Percentiles rank a stretch among this genome's conserved stretches.
Evolutionary conservation across 106 monocot species (phyloP).

Genomic region (Allium cepa): DNA sequence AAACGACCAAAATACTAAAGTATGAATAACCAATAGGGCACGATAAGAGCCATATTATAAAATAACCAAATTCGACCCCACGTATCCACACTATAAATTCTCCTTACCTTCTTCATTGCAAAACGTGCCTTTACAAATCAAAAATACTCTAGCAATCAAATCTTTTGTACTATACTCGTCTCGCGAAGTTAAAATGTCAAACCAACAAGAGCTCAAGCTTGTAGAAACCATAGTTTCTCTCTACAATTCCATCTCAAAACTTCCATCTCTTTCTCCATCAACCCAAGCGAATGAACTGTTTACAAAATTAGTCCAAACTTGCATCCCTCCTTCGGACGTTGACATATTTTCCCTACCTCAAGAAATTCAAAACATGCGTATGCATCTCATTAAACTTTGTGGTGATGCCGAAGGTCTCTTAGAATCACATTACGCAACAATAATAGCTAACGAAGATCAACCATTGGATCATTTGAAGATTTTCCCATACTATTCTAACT

Average conservation of each 20-base stretch:
- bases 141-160: background rate
- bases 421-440: constrained; percentile 56
- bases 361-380: constrained; percentile 32
- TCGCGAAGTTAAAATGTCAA: background rate
- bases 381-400: constrained; percentile 62
- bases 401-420: constrained; percentile 58
- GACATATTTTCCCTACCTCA: constrained; percentile 39
- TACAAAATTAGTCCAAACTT: constrained; percentile 60
- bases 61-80: too few relatives aligned
- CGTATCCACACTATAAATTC: too few relatives aligned
- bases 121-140: background rate
- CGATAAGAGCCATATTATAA: too few relatives aligned
- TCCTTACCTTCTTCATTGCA: background rate
- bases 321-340: constrained; percentile 62
- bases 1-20: too few relatives aligned
- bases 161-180: background rate
- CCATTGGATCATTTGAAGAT: constrained; percentile 43
- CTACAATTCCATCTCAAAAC: constrained; percentile 39
- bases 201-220: constrained; percentile 7
- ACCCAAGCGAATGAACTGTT: constrained; percentile 61
- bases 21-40: too few relatives aligned
- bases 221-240: constrained; percentile 17
- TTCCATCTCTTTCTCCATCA: constrained; percentile 60
- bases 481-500: constrained; percentile 81
- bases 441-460: constrained; percentile 34